phyloP scores from a whole-genome alignment of 2,329 filamentous ascomycete genomes.

The Lachnellula willkommii region DNA sequence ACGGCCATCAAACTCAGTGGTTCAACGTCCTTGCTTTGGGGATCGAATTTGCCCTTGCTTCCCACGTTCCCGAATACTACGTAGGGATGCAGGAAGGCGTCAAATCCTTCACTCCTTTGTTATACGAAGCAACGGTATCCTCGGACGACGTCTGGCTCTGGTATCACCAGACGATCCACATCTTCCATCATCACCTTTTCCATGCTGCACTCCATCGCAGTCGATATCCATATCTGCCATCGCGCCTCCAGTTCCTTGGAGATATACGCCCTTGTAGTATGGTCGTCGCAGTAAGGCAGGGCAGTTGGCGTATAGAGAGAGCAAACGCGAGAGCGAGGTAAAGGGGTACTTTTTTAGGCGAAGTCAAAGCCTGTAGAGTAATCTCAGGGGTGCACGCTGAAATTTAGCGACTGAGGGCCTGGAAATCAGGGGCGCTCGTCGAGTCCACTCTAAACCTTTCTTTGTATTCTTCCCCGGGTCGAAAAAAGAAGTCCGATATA shows the following conservation, averaged over 20 bases:
- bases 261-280: no score
- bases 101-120: constrained; percentile 38
- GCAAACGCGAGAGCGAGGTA: no score
- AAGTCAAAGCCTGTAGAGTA: no score
- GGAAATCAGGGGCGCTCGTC: no score
- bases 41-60: constrained; percentile 33
- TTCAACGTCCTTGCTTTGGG: constrained; percentile 39
- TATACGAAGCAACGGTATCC: constrained; percentile 35
- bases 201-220: constrained; percentile 47
- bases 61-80: constrained; percentile 49
- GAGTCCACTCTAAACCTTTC: no score
- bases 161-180: constrained; percentile 42
- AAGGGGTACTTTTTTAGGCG: no score
- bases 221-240: constrained; percentile 54
- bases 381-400: no score
- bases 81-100: constrained; percentile 48
- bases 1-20: constrained; percentile 51
- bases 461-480: no score
- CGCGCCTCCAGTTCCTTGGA: constrained; percentile 39
- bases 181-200: constrained; percentile 38
- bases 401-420: no score
- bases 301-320: no score
- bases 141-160: constrained; percentile 46
- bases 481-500: no score
- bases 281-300: constrained; percentile 41